phyloP scores from a whole-genome alignment of 129 eudicot species.

The Helianthus annuus region DNA sequence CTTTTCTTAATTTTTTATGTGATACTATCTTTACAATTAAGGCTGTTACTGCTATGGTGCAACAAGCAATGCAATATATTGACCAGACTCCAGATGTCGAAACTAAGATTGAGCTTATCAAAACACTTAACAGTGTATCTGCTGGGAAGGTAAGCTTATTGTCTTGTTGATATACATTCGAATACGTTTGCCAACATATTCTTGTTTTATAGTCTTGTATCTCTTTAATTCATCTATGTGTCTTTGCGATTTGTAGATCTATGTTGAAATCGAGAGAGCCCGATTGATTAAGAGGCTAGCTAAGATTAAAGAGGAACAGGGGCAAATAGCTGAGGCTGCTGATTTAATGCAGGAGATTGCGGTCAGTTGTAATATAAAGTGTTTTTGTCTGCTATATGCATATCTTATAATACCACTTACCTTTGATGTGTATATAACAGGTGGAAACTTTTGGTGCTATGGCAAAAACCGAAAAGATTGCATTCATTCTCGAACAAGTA shows the following conservation, averaged over 20 bases:
- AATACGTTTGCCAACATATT: not conserved
- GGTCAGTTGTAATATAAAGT: conserved; percentile 43
- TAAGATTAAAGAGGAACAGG: conserved; percentile 86
- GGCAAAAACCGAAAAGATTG: conserved; percentile 91
- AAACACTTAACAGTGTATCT: conserved; percentile 84
- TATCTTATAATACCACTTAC: not conserved
- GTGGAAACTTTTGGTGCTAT: conserved; percentile 93
- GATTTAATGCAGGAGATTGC: conserved; percentile 96
- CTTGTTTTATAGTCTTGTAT: not conserved
- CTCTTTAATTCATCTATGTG: conserved; percentile 19
- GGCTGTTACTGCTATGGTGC: conserved; percentile 95
- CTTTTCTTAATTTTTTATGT: not conserved
- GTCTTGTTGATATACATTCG: not conserved
- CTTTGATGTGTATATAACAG: conserved; percentile 34
- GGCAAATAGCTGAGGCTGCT: conserved; percentile 87
- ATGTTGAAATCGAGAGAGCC: conserved; percentile 87
- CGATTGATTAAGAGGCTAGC: conserved; percentile 79
- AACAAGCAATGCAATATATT: conserved; percentile 87
- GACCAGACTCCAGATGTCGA: conserved; percentile 83
- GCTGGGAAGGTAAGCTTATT: conserved; percentile 73
- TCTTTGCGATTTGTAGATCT: conserved; percentile 45
- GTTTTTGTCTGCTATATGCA: not conserved
- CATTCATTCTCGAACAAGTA: conserved; percentile 90
- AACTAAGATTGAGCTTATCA: conserved; percentile 77
- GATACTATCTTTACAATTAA: conserved; percentile 17